Evolutionary conservation across 1,284 basidiomycete genomes (phyloP).

Genomic region (Ceratobasidium sp.): DNA sequence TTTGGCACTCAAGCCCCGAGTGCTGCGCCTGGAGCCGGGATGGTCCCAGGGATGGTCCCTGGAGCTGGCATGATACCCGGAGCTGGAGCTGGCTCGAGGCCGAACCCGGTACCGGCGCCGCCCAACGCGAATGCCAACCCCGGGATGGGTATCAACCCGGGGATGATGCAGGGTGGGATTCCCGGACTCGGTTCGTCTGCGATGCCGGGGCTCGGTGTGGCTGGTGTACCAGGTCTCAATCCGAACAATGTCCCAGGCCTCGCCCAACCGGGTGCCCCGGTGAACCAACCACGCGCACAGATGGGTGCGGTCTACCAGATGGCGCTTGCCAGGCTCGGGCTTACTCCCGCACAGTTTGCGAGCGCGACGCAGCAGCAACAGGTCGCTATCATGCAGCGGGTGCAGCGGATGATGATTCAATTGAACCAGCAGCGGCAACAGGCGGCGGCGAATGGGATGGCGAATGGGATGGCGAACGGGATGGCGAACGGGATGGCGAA

Average conservation of each 20-base stretch:
- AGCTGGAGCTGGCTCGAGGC: conserved; percentile 1
- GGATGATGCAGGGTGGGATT: conserved; percentile 29
- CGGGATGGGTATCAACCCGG: conserved; percentile 25
- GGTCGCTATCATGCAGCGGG: background rate
- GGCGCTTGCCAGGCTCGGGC: conserved; percentile 32
- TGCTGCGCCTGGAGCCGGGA: conserved; percentile 1
- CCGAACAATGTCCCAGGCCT: background rate
- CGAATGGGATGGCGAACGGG: background rate
- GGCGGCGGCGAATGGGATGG: conserved; percentile 5
- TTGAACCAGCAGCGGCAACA: conserved; percentile 6
- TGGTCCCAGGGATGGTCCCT: background rate
- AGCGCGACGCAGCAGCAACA: conserved; percentile 8
- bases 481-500: too few relatives aligned
- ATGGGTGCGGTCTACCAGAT: conserved; percentile 5
- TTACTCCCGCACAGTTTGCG: conserved; percentile 29
- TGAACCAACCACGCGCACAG: background rate
- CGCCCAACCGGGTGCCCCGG: background rate
- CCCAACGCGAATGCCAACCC: background rate
- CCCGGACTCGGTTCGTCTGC: background rate
- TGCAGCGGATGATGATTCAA: conserved; percentile 22
- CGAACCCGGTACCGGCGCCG: conserved; percentile 17
- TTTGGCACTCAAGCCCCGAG: background rate
- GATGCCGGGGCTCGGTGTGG: background rate
- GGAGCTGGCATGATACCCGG: background rate
- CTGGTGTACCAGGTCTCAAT: background rate